phyloP scores from a whole-genome alignment of 1,139 yeast species.

The Debaryomyces robertsiae region DNA sequence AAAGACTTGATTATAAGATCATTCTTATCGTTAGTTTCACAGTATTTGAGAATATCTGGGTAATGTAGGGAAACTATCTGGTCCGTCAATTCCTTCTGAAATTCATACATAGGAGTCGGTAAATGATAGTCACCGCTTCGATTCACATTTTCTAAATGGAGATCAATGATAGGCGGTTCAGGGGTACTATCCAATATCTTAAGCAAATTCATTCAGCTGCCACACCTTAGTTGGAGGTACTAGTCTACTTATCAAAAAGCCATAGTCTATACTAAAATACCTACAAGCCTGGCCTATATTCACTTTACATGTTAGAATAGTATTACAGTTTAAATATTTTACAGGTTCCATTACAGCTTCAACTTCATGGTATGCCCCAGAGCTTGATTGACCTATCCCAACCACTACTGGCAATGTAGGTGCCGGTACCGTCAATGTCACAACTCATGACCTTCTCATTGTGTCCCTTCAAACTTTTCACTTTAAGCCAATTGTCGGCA shows the following conservation, averaged over 20 bases:
- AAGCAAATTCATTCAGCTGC: constrained; percentile 84
- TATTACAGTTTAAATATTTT: neutral
- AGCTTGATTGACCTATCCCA: constrained; percentile 81
- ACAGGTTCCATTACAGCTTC: constrained; percentile 3
- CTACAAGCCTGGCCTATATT: neutral
- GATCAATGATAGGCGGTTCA: constrained; percentile 74
- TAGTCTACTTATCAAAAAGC: too few relatives aligned
- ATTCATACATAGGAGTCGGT: constrained; percentile 85
- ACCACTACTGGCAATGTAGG: constrained; percentile 62
- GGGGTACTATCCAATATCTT: constrained; percentile 82
- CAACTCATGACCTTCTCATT: constrained; percentile 74
- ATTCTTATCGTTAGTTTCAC: constrained; percentile 63
- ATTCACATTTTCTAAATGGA: constrained; percentile 38
- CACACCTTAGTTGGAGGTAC: too few relatives aligned
- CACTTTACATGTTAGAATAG: constrained; percentile 1
- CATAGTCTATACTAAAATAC: too few relatives aligned
- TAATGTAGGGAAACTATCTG: constrained; percentile 90
- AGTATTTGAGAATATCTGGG: constrained; percentile 84
- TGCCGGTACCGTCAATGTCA: constrained; percentile 52
- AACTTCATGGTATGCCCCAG: constrained; percentile 39
- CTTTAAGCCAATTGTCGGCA: constrained; percentile 70
- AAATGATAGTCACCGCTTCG: constrained; percentile 73
- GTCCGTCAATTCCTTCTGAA: constrained; percentile 89
- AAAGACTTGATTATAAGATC: constrained; percentile 68
- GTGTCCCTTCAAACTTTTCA: constrained; percentile 60